Conservation (phyloP, 2,329 filamentous ascomycete genomes). For the Gnomoniopsis smithogilvyi region DNA sequence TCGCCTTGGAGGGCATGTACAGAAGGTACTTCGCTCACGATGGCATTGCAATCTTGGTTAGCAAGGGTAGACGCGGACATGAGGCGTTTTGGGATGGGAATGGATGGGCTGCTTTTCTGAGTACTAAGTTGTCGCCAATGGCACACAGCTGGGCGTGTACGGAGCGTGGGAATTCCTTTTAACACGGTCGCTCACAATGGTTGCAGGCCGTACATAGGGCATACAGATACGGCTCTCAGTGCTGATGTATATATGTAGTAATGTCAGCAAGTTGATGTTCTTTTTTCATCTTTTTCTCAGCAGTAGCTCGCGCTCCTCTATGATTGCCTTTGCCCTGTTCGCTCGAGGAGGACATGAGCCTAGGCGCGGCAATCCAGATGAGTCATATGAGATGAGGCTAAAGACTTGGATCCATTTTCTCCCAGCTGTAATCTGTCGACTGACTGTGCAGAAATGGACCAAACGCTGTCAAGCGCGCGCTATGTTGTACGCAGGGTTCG, state of each 20-base stretch:
- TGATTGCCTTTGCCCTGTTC: no score
- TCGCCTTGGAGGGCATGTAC: background rate
- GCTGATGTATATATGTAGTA: background rate
- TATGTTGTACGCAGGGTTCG: no score
- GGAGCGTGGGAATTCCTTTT: background rate
- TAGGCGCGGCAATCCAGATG: no score
- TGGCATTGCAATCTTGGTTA: background rate
- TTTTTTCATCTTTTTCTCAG: no score
- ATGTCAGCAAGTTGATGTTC: no score
- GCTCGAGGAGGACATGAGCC: no score
- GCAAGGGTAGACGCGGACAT: conserved; percentile 4
- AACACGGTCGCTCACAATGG: background rate
- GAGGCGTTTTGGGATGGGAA: conserved; percentile 4
- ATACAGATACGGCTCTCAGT: background rate
- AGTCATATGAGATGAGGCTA: no score
- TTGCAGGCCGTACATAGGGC: background rate
- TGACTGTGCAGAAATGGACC: no score
- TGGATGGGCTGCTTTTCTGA: background rate
- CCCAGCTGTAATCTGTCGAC: no score
- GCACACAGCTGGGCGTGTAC: conserved; percentile 3
- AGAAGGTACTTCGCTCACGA: background rate
- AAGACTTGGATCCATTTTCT: no score
- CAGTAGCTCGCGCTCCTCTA: no score
- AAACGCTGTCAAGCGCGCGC: no score
- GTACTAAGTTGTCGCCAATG: background rate